Base-by-base conservation (phyloP, 2,329 filamentous ascomycete species). In the Colletotrichum theobromicola region DNA sequence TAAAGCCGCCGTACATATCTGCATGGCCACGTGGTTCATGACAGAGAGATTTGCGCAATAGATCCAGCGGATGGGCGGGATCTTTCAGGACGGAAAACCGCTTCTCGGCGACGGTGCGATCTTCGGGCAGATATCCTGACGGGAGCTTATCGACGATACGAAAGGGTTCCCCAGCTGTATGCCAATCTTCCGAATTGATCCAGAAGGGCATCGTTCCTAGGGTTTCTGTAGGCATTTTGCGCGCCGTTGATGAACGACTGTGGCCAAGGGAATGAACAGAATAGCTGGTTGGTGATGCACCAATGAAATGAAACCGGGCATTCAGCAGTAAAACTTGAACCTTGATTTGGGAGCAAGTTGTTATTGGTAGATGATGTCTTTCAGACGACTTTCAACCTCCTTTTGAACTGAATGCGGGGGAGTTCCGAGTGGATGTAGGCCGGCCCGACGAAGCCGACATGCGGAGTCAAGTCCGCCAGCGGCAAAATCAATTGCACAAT, bases 1-100 rank as follows among this genome's bases (percentile, higher is more conserved):
- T 79, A 6, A 80, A 81, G 7, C 77, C 75, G 2, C 79, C 79
- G 3, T 80, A 80, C 79, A 80, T 80, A 8, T 79, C 79, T 0
- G 79, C 72, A 26, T 76, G 75, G 37, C 75, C 75, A 35, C 75
- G 70, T 3, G 75, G 75, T 35, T 76, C 75, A 30, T 76, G 68
- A 28, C 75, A 76, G 16, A 76, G 68, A 10, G 69, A 64, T n/a
- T 68, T 63, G 2, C 72, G 68, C 9, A 74, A 55, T 10, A 42
- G 16, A 32, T 67, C 53, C 10, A 74, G 16, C 21, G 72, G 61
- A 53, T 74, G 72, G 21, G 13, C 30, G 18, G 67, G 9, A 24
- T 28, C 34, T 10, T 32, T 15, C 35, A 74, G 21, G 21, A 67
- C 46, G 8, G 69, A 21, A 10, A 55, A 46, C 16, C 72, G 72